These are phyloP conservation scores for Phytophthora sp. DNA, from an alignment of 352 stramenopile species.

Conservation along the genomic window DNA sequence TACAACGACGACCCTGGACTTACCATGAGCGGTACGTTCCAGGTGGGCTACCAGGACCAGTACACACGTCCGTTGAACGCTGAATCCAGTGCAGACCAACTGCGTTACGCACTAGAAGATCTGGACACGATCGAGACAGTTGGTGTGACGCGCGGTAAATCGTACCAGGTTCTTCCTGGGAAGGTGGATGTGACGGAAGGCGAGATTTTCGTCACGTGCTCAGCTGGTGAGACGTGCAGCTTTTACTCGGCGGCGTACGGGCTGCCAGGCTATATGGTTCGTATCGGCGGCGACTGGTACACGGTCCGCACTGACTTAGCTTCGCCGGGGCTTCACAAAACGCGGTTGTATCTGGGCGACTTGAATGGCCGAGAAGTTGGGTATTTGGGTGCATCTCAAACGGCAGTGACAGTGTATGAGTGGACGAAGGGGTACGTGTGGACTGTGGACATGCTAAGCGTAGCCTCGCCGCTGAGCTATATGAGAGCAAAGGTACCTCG, in stretches of 20 bases:
- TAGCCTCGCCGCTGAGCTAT: conserved; percentile 43
- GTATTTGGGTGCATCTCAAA: conserved; percentile 51
- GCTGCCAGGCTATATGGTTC: conserved; percentile 55
- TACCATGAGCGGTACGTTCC: conserved; percentile 83
- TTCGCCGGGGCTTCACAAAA: conserved; percentile 40
- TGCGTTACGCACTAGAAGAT: conserved; percentile 74
- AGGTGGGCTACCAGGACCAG: conserved; percentile 65
- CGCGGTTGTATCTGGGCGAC: conserved; percentile 64
- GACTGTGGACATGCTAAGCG: conserved; percentile 54
- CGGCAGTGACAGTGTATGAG: conserved; percentile 51
- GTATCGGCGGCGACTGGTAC: conserved; percentile 68
- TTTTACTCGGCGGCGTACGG: conserved; percentile 58
- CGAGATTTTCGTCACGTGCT: conserved; percentile 65
- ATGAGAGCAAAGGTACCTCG: conserved; percentile 64
- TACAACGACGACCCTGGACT: conserved; percentile 49
- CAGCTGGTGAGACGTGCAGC: conserved; percentile 46
- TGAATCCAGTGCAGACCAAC: conserved; percentile 60
- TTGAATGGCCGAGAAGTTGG: conserved; percentile 56
- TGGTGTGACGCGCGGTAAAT: conserved; percentile 47
- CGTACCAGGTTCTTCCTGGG: conserved; percentile 45
- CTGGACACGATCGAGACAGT: conserved; percentile 61
- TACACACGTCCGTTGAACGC: conserved; percentile 73
- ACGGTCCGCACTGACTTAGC: conserved; percentile 49
- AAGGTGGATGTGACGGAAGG: conserved; percentile 62
- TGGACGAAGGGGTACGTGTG: conserved; percentile 76